Base-by-base conservation (phyloP, 2,329 filamentous ascomycete species). In the Ophiocordyceps camponoti-rufipedis region DNA sequence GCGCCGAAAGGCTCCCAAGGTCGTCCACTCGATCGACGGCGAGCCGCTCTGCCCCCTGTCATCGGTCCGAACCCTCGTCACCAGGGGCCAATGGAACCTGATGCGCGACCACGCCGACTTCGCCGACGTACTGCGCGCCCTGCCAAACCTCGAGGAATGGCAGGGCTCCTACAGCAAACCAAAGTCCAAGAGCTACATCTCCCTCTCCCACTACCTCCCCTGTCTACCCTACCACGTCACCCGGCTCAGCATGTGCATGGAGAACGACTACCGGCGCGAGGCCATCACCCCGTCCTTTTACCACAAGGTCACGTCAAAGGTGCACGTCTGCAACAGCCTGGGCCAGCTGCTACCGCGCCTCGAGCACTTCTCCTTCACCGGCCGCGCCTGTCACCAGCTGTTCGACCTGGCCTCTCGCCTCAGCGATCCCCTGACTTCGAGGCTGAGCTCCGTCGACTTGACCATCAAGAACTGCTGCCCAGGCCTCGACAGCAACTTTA, bases 41-140 rank as follows among this genome's bases (percentile, higher is more conserved):
- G 28, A 50, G 48, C 42, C 45, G 47, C 58, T 77, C 8, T 66
- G 71, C 9, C 52, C 60, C 18, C 63, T 82, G 3, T 58, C 65
- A 3, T 72, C 73, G 3, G 71, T 86, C 31, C 71, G 71, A 45
- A 84, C 80, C 1, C 68, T 86, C 18, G 74, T 85, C 41, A 80
- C 81, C 59, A 78, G 81, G 53, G 82, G 82, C 7, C 80, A 85
- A 52, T 87, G 82, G 82, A 86, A 86, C 55, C 68, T 86, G 28
- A 80, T 85, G 58, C 69, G 82, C 42, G 66, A 71, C 14, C 64
- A 73, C 41, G 62, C 66, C 16, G 80, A 86, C 57, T 85, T 82
- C 60, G 62, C 68, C 46, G 69, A 67, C 44, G 70, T 87, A 44
- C 67, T 75, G 18, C 59, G 63, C 12, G 80, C 80, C 5, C 58